phyloP scores from a whole-genome alignment of 257 asterid genomes.

The Verbena officinalis region DNA sequence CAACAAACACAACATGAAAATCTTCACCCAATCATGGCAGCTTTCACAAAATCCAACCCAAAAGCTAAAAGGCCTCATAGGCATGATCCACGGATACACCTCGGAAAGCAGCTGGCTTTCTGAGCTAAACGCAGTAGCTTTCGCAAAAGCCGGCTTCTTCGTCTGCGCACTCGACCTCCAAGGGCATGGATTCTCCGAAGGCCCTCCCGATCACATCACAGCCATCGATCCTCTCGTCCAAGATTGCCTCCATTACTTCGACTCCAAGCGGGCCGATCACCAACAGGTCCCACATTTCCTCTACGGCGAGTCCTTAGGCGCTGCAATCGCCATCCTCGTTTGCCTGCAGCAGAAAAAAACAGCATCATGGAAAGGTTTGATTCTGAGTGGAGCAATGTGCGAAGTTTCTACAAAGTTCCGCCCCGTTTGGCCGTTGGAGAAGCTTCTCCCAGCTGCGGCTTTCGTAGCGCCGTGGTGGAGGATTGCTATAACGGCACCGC shows the following conservation, averaged over 20 bases:
- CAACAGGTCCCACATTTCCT: conserved; percentile 62
- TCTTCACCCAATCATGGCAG: conserved; percentile 81
- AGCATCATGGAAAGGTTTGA: conserved; percentile 79
- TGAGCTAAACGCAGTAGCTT: conserved; percentile 76
- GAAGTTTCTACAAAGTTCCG: conserved; percentile 63
- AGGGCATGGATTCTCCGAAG: conserved; percentile 83
- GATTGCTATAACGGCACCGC: conserved; percentile 54
- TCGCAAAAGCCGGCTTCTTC: conserved; percentile 69
- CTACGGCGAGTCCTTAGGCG: conserved; percentile 88
- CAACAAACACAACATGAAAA: conserved; percentile 53
- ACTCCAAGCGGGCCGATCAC: conserved; percentile 39
- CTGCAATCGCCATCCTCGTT: conserved; percentile 55
- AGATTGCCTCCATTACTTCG: conserved; percentile 62
- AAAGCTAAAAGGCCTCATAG: conserved; percentile 51
- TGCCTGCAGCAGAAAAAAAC: conserved; percentile 51
- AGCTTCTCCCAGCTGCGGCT: conserved; percentile 60
- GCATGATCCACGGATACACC: conserved; percentile 86
- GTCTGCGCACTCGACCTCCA: conserved; percentile 73
- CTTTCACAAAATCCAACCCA: conserved; percentile 25
- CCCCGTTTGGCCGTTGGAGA: conserved; percentile 83
- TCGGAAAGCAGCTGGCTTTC: conserved; percentile 79
- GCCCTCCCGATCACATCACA: conserved; percentile 59
- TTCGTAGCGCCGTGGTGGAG: conserved; percentile 71
- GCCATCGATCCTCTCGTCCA: conserved; percentile 47
- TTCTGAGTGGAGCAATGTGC: conserved; percentile 78